A percentile compares a stretch with the other conserved stretches of the same genome.
Evolutionary conservation across 495 filamentous ascomycete genomes (phyloP).

Genomic region (Penicillium lagena): DNA sequence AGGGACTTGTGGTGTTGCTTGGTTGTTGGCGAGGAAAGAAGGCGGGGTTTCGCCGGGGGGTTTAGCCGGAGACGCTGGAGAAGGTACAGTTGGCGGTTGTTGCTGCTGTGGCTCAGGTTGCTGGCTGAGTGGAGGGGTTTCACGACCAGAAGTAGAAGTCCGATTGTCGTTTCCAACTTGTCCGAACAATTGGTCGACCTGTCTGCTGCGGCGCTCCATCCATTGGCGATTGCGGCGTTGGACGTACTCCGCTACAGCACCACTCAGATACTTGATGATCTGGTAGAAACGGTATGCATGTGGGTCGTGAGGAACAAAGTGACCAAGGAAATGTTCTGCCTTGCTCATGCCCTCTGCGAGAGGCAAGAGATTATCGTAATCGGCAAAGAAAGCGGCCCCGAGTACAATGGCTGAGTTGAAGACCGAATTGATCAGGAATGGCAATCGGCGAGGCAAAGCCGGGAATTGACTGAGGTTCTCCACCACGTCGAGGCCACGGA

Average conservation of each 20-base stretch:
- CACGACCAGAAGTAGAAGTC: conserved; percentile 7
- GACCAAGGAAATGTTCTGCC: conserved; percentile 52
- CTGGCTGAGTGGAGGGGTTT: conserved; percentile 6
- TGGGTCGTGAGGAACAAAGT: conserved; percentile 56
- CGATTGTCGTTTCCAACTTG: conserved; percentile 21
- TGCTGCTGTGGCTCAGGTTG: conserved; percentile 9
- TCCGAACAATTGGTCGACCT: conserved; percentile 35
- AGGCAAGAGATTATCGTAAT: conserved; percentile 50
- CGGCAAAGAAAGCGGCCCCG: conserved; percentile 63
- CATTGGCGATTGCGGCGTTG: conserved; percentile 26
- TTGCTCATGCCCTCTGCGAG: conserved; percentile 51
- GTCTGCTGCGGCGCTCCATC: conserved; percentile 33
- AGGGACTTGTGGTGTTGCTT: conserved; percentile 2
- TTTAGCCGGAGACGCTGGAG: conserved; percentile 24
- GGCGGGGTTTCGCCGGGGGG: conserved; percentile 3
- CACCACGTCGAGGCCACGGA: conserved; percentile 58
- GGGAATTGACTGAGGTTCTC: conserved; percentile 49
- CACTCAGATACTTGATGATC: conserved; percentile 56
- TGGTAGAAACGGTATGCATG: conserved; percentile 59
- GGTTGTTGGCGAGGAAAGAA: conserved; percentile 7
- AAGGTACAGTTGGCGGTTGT: conserved; percentile 9
- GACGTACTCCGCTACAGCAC: conserved; percentile 44
- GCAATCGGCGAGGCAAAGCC: conserved; percentile 61
- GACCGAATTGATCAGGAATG: conserved; percentile 67
- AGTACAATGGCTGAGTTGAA: conserved; percentile 67